Evolutionary conservation across 2,329 filamentous ascomycete genomes (phyloP).

Genomic region (Plenodomus tracheiphilus): DNA sequence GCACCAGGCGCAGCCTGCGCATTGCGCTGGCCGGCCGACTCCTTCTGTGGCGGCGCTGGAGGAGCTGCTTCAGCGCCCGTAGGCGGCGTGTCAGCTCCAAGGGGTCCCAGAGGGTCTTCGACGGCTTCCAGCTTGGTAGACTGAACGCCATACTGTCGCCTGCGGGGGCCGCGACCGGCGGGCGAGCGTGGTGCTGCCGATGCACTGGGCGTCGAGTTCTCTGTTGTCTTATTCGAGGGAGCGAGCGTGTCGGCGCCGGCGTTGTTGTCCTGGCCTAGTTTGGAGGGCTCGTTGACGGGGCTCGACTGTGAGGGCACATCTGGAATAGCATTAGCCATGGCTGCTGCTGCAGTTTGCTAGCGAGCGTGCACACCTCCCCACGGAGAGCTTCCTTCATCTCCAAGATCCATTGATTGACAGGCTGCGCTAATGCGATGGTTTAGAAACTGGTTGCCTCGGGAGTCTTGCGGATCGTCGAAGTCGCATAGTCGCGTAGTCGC

Average conservation of each 20-base stretch:
- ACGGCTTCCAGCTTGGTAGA: conserved; percentile 78
- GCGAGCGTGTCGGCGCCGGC: conserved; percentile 26
- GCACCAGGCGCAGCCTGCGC: conserved; percentile 58
- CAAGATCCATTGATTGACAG: conserved; percentile 45
- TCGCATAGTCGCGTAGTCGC: conserved; percentile 5
- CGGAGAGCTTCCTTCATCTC: conserved; percentile 47
- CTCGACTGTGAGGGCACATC: conserved; percentile 53
- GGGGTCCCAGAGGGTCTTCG: conserved; percentile 74
- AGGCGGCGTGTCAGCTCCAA: conserved; percentile 67
- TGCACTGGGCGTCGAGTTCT: conserved; percentile 38
- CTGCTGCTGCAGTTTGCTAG: neutral
- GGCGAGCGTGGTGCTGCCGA: conserved; percentile 52
- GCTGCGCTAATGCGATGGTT: neutral
- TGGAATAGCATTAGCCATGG: conserved; percentile 30
- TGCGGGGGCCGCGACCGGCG: conserved; percentile 54
- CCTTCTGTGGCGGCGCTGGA: conserved; percentile 67
- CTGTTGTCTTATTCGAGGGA: conserved; percentile 19
- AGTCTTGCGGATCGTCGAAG: neutral
- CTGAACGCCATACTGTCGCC: conserved; percentile 69
- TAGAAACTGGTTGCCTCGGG: neutral
- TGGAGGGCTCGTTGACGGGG: conserved; percentile 46
- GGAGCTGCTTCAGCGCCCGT: conserved; percentile 62
- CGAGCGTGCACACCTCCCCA: conserved; percentile 44
- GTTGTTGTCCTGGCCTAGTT: conserved; percentile 41
- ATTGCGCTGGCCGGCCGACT: conserved; percentile 56